Percentiles rank a stretch among this genome's conserved stretches.
These are phyloP conservation scores for Lactarius hengduanensis DNA, from an alignment of 768 basidiomycete genomes.

Conservation along the genomic window DNA sequence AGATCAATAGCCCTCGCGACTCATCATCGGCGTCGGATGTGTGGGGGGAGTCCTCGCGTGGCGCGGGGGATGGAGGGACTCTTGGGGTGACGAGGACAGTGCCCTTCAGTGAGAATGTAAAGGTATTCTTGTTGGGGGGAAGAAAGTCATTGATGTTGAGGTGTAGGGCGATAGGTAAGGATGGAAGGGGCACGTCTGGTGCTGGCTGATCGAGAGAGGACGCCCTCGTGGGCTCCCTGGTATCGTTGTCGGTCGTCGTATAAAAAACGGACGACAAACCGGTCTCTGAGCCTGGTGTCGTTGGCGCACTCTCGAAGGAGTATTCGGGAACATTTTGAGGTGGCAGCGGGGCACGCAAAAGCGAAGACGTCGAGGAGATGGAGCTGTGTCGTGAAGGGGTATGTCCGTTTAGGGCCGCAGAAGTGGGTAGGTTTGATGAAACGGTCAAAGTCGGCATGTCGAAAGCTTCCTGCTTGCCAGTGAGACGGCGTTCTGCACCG, in stretches of 20 bases:
- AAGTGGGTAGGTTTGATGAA: slow-evolving; percentile 8
- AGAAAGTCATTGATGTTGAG: slow-evolving; percentile 78
- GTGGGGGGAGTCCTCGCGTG: slow-evolving; percentile 23
- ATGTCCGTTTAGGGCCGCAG: slow-evolving; percentile 32
- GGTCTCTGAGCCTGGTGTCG: slow-evolving; percentile 46
- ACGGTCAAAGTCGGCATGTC: slow-evolving; percentile 41
- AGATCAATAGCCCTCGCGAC: slow-evolving; percentile 49
- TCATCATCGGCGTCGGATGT: slow-evolving; percentile 31
- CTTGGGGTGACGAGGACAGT: slow-evolving; percentile 58
- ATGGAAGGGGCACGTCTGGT: slow-evolving; percentile 37
- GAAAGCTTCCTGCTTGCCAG: slow-evolving; percentile 29
- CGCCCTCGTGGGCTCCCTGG: slow-evolving; percentile 40
- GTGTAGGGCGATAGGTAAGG: slow-evolving; percentile 69
- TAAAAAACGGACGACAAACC: slow-evolving; percentile 43
- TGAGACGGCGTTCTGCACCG: slow-evolving; percentile 34
- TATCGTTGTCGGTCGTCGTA: slow-evolving; percentile 36
- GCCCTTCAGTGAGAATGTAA: slow-evolving; percentile 66
- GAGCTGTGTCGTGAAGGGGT: slow-evolving; percentile 37
- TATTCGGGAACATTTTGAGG: slow-evolving; percentile 62
- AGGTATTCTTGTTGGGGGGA: slow-evolving; percentile 59
- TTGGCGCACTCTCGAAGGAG: slow-evolving; percentile 68
- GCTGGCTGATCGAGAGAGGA: slow-evolving; percentile 38
- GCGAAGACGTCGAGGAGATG: slow-evolving; percentile 51
- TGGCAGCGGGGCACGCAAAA: slow-evolving; percentile 75
- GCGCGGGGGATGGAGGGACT: slow-evolving; percentile 34